Evolutionary conservation across 108 stramenopile genomes (phyloP).

Genomic region (Mediolabrus comicus): DNA sequence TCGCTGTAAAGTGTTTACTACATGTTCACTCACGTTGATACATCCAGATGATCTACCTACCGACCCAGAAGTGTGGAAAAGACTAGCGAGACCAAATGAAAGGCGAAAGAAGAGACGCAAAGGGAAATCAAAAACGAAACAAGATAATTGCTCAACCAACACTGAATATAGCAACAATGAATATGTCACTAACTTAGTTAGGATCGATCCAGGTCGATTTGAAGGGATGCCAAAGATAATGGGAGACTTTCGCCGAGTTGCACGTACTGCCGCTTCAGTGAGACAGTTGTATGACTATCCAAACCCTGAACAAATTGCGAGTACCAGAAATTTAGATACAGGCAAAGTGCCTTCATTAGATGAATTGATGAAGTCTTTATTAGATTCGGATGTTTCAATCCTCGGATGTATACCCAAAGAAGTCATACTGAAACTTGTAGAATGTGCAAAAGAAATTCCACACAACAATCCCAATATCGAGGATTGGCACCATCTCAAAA

Average conservation of each 20-base stretch:
- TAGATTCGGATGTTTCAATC: slow-evolving; percentile 18
- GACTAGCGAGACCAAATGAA: slow-evolving; percentile 46
- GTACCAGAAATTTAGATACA: slow-evolving; percentile 10
- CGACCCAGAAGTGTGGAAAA: slow-evolving; percentile 41
- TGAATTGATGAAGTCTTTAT: slow-evolving; percentile 32
- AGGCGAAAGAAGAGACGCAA: slow-evolving; percentile 29
- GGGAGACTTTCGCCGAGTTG: slow-evolving; percentile 69
- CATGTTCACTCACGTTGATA: slow-evolving; percentile 46
- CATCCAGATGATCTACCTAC: slow-evolving; percentile 66
- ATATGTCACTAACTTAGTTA: slow-evolving; percentile 21
- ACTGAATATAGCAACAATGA: too few species aligned
- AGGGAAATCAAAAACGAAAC: slow-evolving; percentile 34
- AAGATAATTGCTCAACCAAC: background rate
- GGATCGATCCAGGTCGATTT: slow-evolving; percentile 24
- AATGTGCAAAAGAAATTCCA: slow-evolving; percentile 18
- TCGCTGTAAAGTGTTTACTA: slow-evolving; percentile 26
- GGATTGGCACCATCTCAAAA: slow-evolving; percentile 29
- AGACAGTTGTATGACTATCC: slow-evolving; percentile 36
- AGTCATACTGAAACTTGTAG: slow-evolving; percentile 7
- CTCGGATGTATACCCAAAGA: slow-evolving; percentile 28
- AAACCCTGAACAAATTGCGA: background rate
- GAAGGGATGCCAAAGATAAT: slow-evolving; percentile 60
- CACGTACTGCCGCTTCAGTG: slow-evolving; percentile 28
- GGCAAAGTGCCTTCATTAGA: slow-evolving; percentile 51
- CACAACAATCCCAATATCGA: slow-evolving; percentile 23